phyloP scores from a whole-genome alignment of 495 filamentous ascomycete genomes.

The Penicillium parvum region DNA sequence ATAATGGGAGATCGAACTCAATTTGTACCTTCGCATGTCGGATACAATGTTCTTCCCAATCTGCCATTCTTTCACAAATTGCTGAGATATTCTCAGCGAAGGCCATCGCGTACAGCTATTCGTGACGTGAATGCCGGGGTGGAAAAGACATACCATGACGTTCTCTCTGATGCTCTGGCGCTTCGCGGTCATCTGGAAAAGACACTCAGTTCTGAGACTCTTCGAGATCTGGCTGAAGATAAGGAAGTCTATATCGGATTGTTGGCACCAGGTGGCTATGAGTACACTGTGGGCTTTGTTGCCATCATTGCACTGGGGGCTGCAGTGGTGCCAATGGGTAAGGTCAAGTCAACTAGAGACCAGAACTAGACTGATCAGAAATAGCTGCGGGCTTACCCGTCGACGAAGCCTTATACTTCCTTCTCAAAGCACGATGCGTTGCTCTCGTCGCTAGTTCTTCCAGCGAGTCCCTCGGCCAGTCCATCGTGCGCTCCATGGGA shows the following conservation, averaged over 20 bases:
- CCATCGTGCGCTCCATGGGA: slow-evolving; percentile 11
- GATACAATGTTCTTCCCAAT: slow-evolving; percentile 20
- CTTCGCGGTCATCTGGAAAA: slow-evolving; percentile 16
- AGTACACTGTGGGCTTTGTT: slow-evolving; percentile 44
- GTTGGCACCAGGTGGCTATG: slow-evolving; percentile 44
- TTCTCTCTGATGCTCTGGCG: slow-evolving; percentile 19
- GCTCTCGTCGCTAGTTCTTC: slow-evolving; percentile 18
- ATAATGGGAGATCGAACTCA: slow-evolving; percentile 22
- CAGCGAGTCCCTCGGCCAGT: slow-evolving; percentile 13
- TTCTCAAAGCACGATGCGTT: slow-evolving; percentile 28
- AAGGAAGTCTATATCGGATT: slow-evolving; percentile 45
- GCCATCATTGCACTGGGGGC: slow-evolving; percentile 42
- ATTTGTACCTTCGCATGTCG: slow-evolving; percentile 24
- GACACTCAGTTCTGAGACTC: slow-evolving; percentile 7
- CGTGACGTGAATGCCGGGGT: slow-evolving; percentile 25
- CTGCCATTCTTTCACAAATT: slow-evolving; percentile 28
- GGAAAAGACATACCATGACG: slow-evolving; percentile 26
- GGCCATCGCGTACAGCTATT: slow-evolving; percentile 17
- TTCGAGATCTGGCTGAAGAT: slow-evolving; percentile 22
- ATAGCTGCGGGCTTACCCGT: slow-evolving; percentile 27
- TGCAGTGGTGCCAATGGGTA: slow-evolving; percentile 34
- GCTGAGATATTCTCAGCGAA: slow-evolving; percentile 23
- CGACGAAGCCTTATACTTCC: slow-evolving; percentile 43
- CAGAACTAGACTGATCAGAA: background rate
- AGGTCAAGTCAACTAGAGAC: background rate